Base-by-base conservation (phyloP, 352 stramenopile genomes). In the Pythium volutum region DNA sequence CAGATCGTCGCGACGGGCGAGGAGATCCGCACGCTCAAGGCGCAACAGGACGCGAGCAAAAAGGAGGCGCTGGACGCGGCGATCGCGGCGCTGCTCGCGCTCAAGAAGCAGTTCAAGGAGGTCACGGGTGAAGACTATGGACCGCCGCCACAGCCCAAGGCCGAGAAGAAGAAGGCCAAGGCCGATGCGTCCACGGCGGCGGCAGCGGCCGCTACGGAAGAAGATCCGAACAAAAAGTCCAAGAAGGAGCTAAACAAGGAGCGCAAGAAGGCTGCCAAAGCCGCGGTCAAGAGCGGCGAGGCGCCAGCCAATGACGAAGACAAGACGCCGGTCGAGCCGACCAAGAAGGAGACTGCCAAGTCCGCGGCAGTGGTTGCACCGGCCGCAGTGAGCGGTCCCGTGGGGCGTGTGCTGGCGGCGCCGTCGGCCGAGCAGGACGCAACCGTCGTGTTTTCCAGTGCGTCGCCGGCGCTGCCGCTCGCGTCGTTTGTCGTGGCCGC, bases 191-290 rank as follows among this genome's bases (percentile, higher is more conserved):
- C n/a, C n/a, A 23, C 52, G 11, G 25, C 46, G 0, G 23, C 18
- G 54, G 29, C 27, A 6, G 41, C 42, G 39, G 15, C 26, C 20
- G 20, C 26, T 16, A 49, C 62, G 50, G 34, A 63, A 23, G 73
- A 74, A 25, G 77, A 91, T 25, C 66, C 75, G 7, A 73, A 56
- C 36, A 91, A 90, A 55, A 91, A 90, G 66, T 88, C 77, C 62
- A 94, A 94, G 75, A 94, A 94, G 74, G 80, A 94, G 69, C 73
- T 94, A 15, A 94, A 92, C 74, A 94, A 94, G 72, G 84, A 94
- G 71, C 77, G 76, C 59, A 94, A 94, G 79, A 94, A 94, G 66
- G 82, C 79, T 16, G 74, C 87, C 50, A 94, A 94, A 64, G 67
- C 75, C 8, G 77, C 80, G n/a, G 36, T 86, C 38, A 93, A 93